Base-by-base conservation (phyloP, 495 filamentous ascomycete genomes). In the Mycothermus thermophilus region DNA sequence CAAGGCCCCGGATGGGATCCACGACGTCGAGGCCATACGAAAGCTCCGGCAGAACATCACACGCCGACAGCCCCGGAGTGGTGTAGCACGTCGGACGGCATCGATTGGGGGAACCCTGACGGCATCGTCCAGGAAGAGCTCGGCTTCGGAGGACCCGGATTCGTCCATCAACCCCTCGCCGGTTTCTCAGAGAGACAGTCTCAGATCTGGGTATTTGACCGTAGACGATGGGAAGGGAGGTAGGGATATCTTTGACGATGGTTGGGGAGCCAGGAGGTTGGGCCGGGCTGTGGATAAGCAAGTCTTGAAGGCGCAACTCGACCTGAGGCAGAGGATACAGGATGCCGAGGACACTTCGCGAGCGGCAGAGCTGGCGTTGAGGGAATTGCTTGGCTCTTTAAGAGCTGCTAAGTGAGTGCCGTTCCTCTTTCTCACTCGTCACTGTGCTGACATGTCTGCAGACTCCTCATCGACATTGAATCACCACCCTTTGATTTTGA, bases 1-100 rank as follows among this genome's bases (percentile, higher is more conserved):
- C 4, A 84, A 82, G 48, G 63, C 75, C 2, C 69, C 83, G 3
- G 86, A 94, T 57, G 85, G 84, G 7, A 49, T 92, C 27, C 86
- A 94, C 57, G 69, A 92, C 60, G 79, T 93, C 20, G 81, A 85
- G 5, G 81, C 80, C 56, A 94, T 94, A 51, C 67, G 74, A 47
- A 79, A 77, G 52, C 64, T 90, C 43, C 72, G 86, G 37, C 77
- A 80, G 27, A 71, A 72, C 21, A 87, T 94, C 59, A 94, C 86
- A 27, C 72, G 86, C 27, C 66, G 85, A 40, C 80, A 87, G 55
- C 72, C 80, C 3, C 71, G 75, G 41, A 75, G 70, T 31, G 73
- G 70, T 7, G 59, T 71, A 3, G 57, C 64, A 13, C 58, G 57
- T 34, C 72, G 74, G 59, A 68, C 54, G 19, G 35, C 48, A 14